Base-by-base conservation (phyloP, 2,329 filamentous ascomycete genomes). In the Nannizziopsis barbatae region DNA sequence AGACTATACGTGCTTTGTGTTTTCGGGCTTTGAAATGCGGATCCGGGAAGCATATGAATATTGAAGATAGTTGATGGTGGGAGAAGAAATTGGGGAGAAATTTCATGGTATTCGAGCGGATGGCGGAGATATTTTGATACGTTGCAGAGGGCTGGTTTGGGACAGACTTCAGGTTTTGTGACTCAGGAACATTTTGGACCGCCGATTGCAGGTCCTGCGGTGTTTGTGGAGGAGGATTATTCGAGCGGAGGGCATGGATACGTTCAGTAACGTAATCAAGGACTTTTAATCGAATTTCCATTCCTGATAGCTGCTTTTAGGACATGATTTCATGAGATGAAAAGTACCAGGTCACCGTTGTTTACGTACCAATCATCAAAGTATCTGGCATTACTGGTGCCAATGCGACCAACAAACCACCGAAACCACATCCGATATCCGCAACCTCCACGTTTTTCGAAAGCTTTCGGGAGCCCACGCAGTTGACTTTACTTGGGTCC, bases 1-100 rank as follows among this genome's bases (percentile, higher is more conserved):
- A 92, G 2, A 98, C 86, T 58, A 98, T 98, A 35, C 92, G 76
- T 35, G 89, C 89, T 69, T 98, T 98, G 72, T 96, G 92, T 68
- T 98, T 98, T 54, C 90, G 79, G 10, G 86, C 80, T 69, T 98
- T 98, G 74, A 98, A 98, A 68, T 98, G 92, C 51, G 92, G 92
- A 61, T 98, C 92, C 0, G 92, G 92, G 63, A 98, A 98, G 72
- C 92, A 98, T 59, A 98, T 85, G 66, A 98, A 98, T 62, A 96
- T 86, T 63, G 93, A 93, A 54, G 76, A 78, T 11, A 98, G 78
- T 63, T 95, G 89, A 11, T 70, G 74, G 60, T 82, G 84, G 47
- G 69, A 72, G 73, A 98, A 96, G 74, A 95, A 95, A 63, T 98
- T 96, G 53, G 93, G 90, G n/a, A 98, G 73, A 67, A 96, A 98